These are phyloP conservation scores for Pulveroboletus sp. DNA, from an alignment of 768 basidiomycete species.

Conservation along the genomic window DNA sequence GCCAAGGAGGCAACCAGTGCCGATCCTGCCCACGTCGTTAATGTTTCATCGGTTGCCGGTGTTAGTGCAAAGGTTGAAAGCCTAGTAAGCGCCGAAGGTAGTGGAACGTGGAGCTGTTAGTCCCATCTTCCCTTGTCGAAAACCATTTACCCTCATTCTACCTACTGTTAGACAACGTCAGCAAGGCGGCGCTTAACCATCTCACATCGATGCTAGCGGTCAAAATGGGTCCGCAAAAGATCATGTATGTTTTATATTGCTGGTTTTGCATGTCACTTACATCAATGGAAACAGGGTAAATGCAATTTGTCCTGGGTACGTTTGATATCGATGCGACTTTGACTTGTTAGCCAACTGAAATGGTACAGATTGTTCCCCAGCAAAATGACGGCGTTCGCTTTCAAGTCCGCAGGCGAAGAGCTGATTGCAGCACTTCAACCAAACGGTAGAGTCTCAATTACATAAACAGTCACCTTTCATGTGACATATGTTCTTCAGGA, in stretches of 20 bases:
- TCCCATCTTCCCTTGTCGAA: constrained; percentile 11
- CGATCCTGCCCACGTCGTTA: constrained; percentile 77
- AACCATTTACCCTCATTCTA: neutral
- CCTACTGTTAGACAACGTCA: constrained; percentile 58
- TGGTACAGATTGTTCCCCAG: constrained; percentile 65
- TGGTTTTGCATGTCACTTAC: neutral
- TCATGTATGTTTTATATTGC: constrained; percentile 54
- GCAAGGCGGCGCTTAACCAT: constrained; percentile 87
- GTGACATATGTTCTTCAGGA: constrained; percentile 36
- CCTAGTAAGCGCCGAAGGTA: constrained; percentile 49
- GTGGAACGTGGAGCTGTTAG: constrained; percentile 80
- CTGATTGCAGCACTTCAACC: constrained; percentile 55
- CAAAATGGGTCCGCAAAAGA: constrained; percentile 54
- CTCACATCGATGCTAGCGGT: constrained; percentile 70
- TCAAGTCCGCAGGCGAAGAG: constrained; percentile 54
- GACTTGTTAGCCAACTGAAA: neutral
- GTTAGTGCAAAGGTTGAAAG: constrained; percentile 50
- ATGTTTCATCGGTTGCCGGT: constrained; percentile 73
- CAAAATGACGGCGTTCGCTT: constrained; percentile 78
- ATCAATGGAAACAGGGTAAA: constrained; percentile 55
- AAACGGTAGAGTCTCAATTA: constrained; percentile 46
- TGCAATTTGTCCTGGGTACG: constrained; percentile 78
- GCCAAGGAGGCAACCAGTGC: constrained; percentile 58
- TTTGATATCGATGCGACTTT: neutral
- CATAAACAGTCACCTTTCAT: neutral